phyloP scores from a whole-genome alignment of 2,329 filamentous ascomycete species.

The Didymosphaeria variabile region DNA sequence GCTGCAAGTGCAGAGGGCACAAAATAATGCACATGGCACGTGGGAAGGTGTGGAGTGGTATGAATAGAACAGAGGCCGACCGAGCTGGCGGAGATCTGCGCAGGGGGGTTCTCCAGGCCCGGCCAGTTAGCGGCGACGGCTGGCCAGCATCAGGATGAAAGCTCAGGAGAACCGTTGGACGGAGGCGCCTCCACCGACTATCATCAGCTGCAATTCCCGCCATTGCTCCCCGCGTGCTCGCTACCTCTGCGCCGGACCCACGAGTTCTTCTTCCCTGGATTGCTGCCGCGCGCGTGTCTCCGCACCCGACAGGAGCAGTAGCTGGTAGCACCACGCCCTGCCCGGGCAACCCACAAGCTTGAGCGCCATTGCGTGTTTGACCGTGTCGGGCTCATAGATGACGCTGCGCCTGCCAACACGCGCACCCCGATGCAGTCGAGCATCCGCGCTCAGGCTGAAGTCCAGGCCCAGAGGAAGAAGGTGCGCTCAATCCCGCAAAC shows the following conservation, averaged over 20 bases:
- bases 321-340: not conserved
- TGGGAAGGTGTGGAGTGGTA: not conserved
- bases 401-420: conserved; percentile 35
- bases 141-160: conserved; percentile 1
- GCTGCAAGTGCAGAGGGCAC: not conserved
- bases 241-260: conserved; percentile 3
- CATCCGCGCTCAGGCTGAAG: conserved; percentile 62
- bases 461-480: conserved; percentile 68
- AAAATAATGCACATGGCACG: not conserved
- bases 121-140: conserved; percentile 3
- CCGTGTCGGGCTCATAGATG: conserved; percentile 40
- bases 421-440: conserved; percentile 56
- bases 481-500: conserved; percentile 40
- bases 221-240: conserved; percentile 6
- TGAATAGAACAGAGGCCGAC: conserved; percentile 5
- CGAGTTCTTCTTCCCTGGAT: not conserved
- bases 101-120: conserved; percentile 8
- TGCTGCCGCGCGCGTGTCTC: conserved; percentile 31
- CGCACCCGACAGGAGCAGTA: conserved; percentile 12
- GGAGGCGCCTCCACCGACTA: conserved; percentile 1
- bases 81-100: conserved; percentile 2
- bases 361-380: conserved; percentile 26
- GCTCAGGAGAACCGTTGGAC: conserved; percentile 14
- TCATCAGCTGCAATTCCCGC: not conserved
- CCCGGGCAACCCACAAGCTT: conserved; percentile 25